Conservation (phyloP, 768 basidiomycete genomes). For the Collybiopsis luxurians region DNA sequence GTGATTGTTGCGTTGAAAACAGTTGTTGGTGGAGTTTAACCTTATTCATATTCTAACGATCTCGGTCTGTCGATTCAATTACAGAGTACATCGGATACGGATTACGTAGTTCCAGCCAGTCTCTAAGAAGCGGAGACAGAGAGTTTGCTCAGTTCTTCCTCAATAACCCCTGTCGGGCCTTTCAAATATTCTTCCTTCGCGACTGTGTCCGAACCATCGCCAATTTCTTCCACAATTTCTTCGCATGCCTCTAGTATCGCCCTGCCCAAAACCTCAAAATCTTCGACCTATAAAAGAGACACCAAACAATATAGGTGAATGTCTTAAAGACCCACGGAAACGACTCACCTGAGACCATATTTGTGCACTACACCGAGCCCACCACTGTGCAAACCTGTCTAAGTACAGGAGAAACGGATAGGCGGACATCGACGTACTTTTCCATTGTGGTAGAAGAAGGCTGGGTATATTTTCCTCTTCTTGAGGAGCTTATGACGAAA, state of each 20-base stretch:
- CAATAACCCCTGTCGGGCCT: not conserved
- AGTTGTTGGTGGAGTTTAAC: too few relatives aligned
- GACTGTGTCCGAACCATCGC: slow-evolving; percentile 3
- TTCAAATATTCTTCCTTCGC: too few relatives aligned
- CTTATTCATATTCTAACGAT: too few relatives aligned
- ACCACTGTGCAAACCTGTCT: slow-evolving; percentile 21
- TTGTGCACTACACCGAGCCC: slow-evolving; percentile 39
- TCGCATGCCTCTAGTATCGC: slow-evolving; percentile 8
- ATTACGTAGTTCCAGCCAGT: too few relatives aligned
- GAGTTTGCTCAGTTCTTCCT: too few relatives aligned
- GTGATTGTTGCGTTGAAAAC: too few relatives aligned
- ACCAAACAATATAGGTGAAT: not conserved
- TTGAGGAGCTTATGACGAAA: slow-evolving; percentile 27
- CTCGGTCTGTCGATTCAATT: too few relatives aligned
- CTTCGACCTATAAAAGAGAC: slow-evolving; percentile 10
- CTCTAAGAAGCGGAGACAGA: too few relatives aligned
- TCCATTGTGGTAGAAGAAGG: slow-evolving; percentile 32
- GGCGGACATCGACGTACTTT: not conserved
- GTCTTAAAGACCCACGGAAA: not conserved
- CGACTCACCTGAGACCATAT: slow-evolving; percentile 34
- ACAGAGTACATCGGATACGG: too few relatives aligned
- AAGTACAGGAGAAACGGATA: too few relatives aligned
- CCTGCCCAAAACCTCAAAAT: slow-evolving; percentile 15
- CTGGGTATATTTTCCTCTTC: slow-evolving; percentile 28
- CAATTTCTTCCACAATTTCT: slow-evolving; percentile 7